A percentile compares a stretch with the other conserved stretches of the same genome.
phyloP scores from a whole-genome alignment of 495 filamentous ascomycete species.

The Penicillium salamii region DNA sequence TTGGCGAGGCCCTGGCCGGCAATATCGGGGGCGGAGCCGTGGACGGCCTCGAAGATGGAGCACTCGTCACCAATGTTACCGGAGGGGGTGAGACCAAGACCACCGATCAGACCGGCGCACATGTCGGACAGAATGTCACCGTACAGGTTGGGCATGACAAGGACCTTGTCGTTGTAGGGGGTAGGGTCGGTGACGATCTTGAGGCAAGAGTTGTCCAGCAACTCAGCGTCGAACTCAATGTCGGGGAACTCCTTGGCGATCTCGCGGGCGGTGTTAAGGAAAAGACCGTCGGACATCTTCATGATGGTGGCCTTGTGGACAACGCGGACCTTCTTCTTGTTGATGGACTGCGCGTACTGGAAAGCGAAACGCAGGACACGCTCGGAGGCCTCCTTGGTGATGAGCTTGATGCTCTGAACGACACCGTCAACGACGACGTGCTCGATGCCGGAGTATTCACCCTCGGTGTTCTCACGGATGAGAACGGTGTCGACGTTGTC shows the following conservation, averaged over 20 bases:
- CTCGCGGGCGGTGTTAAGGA: slow-evolving; percentile 78
- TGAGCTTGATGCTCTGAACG: slow-evolving; percentile 98
- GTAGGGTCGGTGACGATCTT: slow-evolving; percentile 94
- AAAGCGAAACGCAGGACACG: slow-evolving; percentile 94
- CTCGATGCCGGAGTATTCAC: slow-evolving; percentile 99
- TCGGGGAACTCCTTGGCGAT: slow-evolving; percentile 91
- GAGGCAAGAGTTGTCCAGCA: slow-evolving; percentile 97
- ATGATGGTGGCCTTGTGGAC: slow-evolving; percentile 99
- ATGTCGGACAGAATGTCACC: slow-evolving; percentile 99
- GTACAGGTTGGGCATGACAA: slow-evolving; percentile 99
- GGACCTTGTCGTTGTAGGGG: slow-evolving; percentile 97
- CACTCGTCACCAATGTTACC: slow-evolving; percentile 99
- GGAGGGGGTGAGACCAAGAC: slow-evolving; percentile 92
- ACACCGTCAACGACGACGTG: slow-evolving; percentile 97
- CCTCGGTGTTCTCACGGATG: slow-evolving; percentile 99
- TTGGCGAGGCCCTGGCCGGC: slow-evolving; percentile 94
- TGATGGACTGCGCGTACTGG: slow-evolving; percentile 90
- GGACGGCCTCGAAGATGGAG: slow-evolving; percentile 99
- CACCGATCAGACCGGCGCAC: slow-evolving; percentile 97
- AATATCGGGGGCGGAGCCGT: slow-evolving; percentile 97
- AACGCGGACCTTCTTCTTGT: slow-evolving; percentile 90
- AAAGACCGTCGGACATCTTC: slow-evolving; percentile 99
- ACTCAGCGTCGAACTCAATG: slow-evolving; percentile 92
- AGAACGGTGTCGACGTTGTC: slow-evolving; percentile 96
- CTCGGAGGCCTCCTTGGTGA: slow-evolving; percentile 90